These are phyloP conservation scores for Xylaria sp. DNA, from an alignment of 2,329 filamentous ascomycete species.

Conservation along the genomic window DNA sequence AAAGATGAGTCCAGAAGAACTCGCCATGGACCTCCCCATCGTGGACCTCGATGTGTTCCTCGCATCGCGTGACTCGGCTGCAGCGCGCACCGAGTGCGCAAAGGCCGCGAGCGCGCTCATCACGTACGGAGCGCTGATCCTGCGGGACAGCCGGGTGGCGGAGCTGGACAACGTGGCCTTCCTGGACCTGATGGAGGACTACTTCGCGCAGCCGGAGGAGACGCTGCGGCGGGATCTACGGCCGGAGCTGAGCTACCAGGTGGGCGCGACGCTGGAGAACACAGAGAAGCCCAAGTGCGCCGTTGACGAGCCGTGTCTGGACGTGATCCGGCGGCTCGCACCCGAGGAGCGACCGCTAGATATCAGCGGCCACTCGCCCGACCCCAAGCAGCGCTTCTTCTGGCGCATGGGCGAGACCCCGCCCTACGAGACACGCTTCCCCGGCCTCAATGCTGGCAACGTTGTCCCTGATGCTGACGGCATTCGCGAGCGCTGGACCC, in stretches of 20 bases:
- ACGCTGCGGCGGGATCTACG: conserved; percentile 57
- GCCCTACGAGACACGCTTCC: conserved; percentile 61
- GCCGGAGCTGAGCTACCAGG: conserved; percentile 63
- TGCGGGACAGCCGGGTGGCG: conserved; percentile 64
- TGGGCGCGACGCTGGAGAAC: conserved; percentile 67
- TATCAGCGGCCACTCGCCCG: conserved; percentile 60
- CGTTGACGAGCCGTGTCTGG: conserved; percentile 64
- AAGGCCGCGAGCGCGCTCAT: conserved; percentile 62
- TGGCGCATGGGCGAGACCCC: conserved; percentile 63
- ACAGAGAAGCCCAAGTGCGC: conserved; percentile 69
- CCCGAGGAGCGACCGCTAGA: conserved; percentile 63
- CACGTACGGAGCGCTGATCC: conserved; percentile 63
- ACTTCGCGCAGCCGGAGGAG: conserved; percentile 62
- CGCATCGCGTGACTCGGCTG: conserved; percentile 48
- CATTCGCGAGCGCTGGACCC: conserved; percentile 58
- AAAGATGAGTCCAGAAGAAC: conserved; percentile 30
- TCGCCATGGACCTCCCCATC: conserved; percentile 62
- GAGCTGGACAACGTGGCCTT: conserved; percentile 61
- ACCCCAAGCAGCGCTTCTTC: conserved; percentile 68
- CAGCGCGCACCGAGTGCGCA: conserved; percentile 56
- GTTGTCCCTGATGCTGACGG: conserved; percentile 56
- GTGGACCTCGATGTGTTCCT: conserved; percentile 65
- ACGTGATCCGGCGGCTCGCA: conserved; percentile 59
- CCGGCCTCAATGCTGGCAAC: conserved; percentile 60
- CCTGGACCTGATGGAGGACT: conserved; percentile 67